Evolutionary conservation across 495 filamentous ascomycete species (phyloP).

Genomic region (Podospora didyma): DNA sequence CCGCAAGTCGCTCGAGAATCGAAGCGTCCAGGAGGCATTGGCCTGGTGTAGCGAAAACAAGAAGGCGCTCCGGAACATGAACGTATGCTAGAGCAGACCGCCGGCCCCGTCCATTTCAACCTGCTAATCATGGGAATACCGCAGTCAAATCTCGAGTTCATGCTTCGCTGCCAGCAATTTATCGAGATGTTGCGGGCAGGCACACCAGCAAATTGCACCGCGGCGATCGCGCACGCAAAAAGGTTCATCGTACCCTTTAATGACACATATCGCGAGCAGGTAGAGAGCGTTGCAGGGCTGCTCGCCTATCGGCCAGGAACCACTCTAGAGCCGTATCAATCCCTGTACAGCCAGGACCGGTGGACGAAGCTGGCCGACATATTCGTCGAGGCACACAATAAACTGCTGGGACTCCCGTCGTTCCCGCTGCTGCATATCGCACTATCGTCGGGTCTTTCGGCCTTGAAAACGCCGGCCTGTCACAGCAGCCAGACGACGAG

Average conservation of each 20-base stretch:
- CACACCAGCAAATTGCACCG: constrained; percentile 55
- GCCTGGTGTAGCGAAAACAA: constrained; percentile 92
- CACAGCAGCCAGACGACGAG: constrained; percentile 56
- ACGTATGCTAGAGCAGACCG: constrained; percentile 47
- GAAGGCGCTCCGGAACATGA: constrained; percentile 76
- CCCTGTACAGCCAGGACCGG: constrained; percentile 65
- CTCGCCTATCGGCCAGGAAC: constrained; percentile 69
- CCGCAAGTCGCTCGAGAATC: constrained; percentile 61
- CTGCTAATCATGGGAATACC: background rate
- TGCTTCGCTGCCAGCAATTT: constrained; percentile 92
- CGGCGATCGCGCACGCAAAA: constrained; percentile 76
- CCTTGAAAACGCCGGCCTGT: constrained; percentile 92
- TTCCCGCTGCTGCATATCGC: constrained; percentile 88
- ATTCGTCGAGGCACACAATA: constrained; percentile 83
- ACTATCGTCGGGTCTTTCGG: constrained; percentile 84
- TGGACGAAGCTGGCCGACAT: constrained; percentile 76
- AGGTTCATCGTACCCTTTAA: constrained; percentile 69
- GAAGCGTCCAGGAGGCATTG: constrained; percentile 73
- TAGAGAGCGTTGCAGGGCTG: constrained; percentile 71
- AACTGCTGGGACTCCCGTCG: constrained; percentile 75
- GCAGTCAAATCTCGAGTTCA: constrained; percentile 85
- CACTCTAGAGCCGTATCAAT: constrained; percentile 32
- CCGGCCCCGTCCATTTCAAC: background rate
- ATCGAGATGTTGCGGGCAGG: constrained; percentile 78
- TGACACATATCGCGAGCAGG: constrained; percentile 63